phyloP scores from a whole-genome alignment of 371 early-diverging fungal genomes.

The Amoeboaphelidium occidentale region DNA sequence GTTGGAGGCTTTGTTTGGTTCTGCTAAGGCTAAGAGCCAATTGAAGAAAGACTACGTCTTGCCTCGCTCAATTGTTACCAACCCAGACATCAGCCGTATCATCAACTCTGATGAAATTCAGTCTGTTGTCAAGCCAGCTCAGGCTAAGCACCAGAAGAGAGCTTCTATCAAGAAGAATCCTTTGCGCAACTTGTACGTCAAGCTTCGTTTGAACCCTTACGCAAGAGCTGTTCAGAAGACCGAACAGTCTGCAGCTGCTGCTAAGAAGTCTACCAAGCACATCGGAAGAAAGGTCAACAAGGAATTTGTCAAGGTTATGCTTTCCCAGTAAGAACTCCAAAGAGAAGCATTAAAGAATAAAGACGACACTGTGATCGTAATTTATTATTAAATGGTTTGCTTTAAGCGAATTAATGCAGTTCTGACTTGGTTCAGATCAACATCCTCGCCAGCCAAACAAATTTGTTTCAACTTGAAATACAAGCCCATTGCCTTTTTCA shows the following conservation, averaged over 20 bases:
- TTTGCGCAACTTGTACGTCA: slow-evolving; percentile 57
- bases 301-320: no score
- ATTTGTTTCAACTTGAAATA: no score
- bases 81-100: slow-evolving; percentile 85
- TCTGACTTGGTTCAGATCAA: no score
- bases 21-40: slow-evolving; percentile 46
- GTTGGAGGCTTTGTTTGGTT: slow-evolving; percentile 86
- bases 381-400: no score
- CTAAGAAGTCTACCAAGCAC: no score
- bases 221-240: slow-evolving; percentile 63
- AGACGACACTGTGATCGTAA: no score
- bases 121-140: slow-evolving; percentile 69
- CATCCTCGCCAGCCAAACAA: no score
- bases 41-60: slow-evolving; percentile 86
- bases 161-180: slow-evolving; percentile 79
- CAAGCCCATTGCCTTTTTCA: no score
- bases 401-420: no score
- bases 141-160: slow-evolving; percentile 50
- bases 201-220: slow-evolving; percentile 90
- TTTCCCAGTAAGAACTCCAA: no score
- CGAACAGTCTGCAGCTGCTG: slow-evolving; percentile 16
- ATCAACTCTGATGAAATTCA: slow-evolving; percentile 97
- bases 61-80: slow-evolving; percentile 65
- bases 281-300: no score
- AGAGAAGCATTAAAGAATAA: no score